Conservation (phyloP, 1,284 basidiomycete species). For the Cutaneotrichosporon sp. region DNA sequence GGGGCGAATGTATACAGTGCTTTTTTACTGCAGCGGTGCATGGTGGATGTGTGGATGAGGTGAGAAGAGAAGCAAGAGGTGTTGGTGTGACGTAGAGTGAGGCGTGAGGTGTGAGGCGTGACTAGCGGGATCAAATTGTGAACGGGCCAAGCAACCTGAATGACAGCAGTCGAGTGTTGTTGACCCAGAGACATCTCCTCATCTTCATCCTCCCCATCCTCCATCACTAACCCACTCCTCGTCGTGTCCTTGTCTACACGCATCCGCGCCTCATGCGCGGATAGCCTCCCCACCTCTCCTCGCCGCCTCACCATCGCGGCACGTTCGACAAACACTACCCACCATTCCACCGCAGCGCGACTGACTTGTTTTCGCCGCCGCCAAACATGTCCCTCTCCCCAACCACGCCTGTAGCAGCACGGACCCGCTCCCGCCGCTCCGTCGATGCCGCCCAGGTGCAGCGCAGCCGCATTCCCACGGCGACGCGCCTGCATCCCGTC, state of each 20-base stretch:
- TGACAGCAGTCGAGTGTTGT: not conserved
- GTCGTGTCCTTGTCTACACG: not conserved
- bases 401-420: conserved; percentile 10
- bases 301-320: not conserved
- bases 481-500: not conserved
- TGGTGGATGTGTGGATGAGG: not conserved
- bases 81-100: not conserved
- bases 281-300: not conserved
- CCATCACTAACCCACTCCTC: not conserved
- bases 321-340: no score
- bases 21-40: not conserved
- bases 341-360: conserved; percentile 9
- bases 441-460: not conserved
- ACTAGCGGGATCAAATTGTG: not conserved
- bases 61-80: not conserved
- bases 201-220: not conserved
- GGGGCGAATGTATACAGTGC: not conserved
- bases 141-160: not conserved
- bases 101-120: not conserved
- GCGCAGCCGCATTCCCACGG: conserved; percentile 7
- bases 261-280: conserved; percentile 8
- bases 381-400: conserved; percentile 1
- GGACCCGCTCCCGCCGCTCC: conserved; percentile 18
- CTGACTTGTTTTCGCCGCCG: conserved; percentile 11
- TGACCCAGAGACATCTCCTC: not conserved